Conservation (phyloP, 352 stramenopile species). For the Saprolegnia diclina region DNA sequence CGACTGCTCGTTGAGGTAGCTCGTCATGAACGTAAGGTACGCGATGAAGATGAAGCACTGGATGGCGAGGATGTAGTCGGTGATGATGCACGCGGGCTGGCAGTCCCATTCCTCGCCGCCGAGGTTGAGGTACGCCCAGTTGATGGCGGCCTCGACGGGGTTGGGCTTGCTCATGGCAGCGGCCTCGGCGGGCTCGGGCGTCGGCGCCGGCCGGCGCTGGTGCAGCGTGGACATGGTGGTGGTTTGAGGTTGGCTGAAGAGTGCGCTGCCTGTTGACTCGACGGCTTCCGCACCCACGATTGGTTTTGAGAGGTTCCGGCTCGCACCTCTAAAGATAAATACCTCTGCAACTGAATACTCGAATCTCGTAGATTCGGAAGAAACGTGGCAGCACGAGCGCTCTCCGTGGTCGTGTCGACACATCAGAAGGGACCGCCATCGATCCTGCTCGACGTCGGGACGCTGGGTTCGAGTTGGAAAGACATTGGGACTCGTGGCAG, state of each 20-base stretch:
- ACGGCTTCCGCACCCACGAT: too few relatives aligned
- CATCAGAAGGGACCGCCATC: too few relatives aligned
- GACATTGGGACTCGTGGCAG: too few relatives aligned
- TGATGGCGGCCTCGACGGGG: background rate
- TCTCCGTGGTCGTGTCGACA: too few relatives aligned
- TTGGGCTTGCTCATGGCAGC: background rate
- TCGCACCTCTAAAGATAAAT: too few relatives aligned
- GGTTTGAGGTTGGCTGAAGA: background rate
- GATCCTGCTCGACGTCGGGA: too few relatives aligned
- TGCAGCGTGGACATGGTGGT: background rate
- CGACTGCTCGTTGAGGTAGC: slow-evolving; percentile 28
- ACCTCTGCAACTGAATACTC: too few relatives aligned
- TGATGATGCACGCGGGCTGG: slow-evolving; percentile 84
- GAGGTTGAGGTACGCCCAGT: slow-evolving; percentile 25
- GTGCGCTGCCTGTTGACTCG: slow-evolving; percentile 2
- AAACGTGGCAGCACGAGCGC: too few relatives aligned
- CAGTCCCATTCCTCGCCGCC: slow-evolving; percentile 76
- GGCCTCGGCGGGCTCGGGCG: background rate
- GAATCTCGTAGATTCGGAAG: too few relatives aligned
- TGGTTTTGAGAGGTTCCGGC: too few relatives aligned
- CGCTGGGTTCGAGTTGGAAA: too few relatives aligned
- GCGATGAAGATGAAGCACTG: slow-evolving; percentile 64
- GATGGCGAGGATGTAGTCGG: slow-evolving; percentile 75
- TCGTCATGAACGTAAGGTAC: slow-evolving; percentile 65
- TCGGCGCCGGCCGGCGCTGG: background rate